Evolutionary conservation across 2,329 filamentous ascomycete species (phyloP), one percentile per base, ranked within the genome.

Genomic region (Monilinia vaccinii-corymbosi): DNA sequence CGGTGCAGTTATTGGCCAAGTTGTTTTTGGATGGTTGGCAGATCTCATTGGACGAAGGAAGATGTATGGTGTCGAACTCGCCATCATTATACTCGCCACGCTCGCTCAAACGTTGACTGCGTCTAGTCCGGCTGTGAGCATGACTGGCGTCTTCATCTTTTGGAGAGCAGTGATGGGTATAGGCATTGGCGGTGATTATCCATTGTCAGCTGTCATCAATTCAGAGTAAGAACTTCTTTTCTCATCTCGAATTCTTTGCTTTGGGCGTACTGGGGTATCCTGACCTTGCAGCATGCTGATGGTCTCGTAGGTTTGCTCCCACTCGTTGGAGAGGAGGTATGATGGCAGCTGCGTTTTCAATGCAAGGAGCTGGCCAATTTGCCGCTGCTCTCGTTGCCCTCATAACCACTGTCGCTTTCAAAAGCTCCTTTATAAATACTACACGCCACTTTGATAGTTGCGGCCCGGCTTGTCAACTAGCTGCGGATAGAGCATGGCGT

Each of bases 281-380:
- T n/a, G 5, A 10, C 11, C n/a, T 14, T 8, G 5, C 28, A 21
- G 2, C 10, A 21, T 23, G 16, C 44, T 57, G 21, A 57, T 34
- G 4, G 36, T 11, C n/a, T 25, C 10, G 4, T 14, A 84, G 82
- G 67, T 93, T 93, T 71, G 88, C 89, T 10, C 90, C 88, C 3
- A 93, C 89, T 14, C 83, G 87, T 68, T 91, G 88, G 84, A 81
- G 89, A 67, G 89, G 88, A 63, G 87, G 85, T 61, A 93, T 94
- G 86, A 88, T 94, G 78, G 87, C 85, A 13, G 81, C 87, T 18
- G 88, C 93, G 52, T 94, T 94, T 70, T 88, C 87, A 42, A 92
- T 92, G 88, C 89, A 94, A 69, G 88, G 88, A 51, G 77, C 91
- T 31, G 89, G 89, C n/a, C 88, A 93, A 69, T 83, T 93, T 56